These are phyloP conservation scores for Westerdykella aurantiaca DNA, from an alignment of 2,329 filamentous ascomycete genomes.

Conservation along the genomic window DNA sequence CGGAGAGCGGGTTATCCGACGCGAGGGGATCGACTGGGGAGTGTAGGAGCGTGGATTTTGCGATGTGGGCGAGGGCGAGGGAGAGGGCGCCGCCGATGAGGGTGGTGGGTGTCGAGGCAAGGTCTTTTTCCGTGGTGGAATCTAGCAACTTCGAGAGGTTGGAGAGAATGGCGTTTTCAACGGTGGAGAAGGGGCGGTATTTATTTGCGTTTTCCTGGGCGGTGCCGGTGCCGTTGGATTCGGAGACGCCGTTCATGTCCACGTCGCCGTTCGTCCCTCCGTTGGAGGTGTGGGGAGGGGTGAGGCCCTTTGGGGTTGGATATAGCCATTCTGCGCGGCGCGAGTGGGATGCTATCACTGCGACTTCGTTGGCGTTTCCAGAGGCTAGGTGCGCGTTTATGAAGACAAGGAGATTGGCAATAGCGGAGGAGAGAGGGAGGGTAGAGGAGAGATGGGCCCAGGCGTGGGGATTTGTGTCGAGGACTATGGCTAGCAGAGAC, in stretches of 20 bases:
- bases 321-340: constrained; percentile 88
- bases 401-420: constrained; percentile 90
- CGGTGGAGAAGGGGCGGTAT: constrained; percentile 82
- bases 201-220: constrained; percentile 64
- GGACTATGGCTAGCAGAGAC: constrained; percentile 80
- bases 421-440: constrained; percentile 73
- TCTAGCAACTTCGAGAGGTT: constrained; percentile 70
- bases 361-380: constrained; percentile 88
- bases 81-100: constrained; percentile 88
- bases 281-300: constrained; percentile 9
- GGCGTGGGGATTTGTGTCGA: constrained; percentile 94
- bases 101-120: constrained; percentile 67
- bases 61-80: constrained; percentile 82
- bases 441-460: constrained; percentile 73
- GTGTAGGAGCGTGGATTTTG: constrained; percentile 62
- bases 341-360: constrained; percentile 82
- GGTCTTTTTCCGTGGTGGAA: constrained; percentile 57
- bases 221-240: constrained; percentile 1
- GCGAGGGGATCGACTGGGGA: constrained; percentile 39
- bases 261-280: constrained; percentile 20
- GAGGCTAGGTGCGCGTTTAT: constrained; percentile 94
- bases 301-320: constrained; percentile 48
- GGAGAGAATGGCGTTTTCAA: constrained; percentile 72
- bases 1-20: constrained; percentile 45
- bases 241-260: constrained; percentile 22